Evolutionary conservation across 352 stramenopile species (phyloP).

Genomic region (Globisporangium paroecandrum): DNA sequence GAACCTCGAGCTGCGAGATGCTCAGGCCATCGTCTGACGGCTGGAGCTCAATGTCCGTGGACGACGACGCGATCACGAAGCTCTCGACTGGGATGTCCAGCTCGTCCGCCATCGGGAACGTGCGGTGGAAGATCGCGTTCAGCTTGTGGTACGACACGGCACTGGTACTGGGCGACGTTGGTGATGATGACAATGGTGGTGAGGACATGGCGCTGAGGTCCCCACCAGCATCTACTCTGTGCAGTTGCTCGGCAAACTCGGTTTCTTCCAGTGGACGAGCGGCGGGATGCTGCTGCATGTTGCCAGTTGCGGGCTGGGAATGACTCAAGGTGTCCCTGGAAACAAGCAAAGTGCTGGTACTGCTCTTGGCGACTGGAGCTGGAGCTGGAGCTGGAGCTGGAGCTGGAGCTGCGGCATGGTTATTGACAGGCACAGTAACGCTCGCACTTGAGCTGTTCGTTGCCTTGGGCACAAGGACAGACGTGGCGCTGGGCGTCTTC

Average conservation of each 20-base stretch:
- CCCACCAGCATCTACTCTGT: neutral
- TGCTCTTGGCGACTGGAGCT: neutral
- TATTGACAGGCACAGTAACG: neutral
- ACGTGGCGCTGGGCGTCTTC: neutral
- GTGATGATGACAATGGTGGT: neutral
- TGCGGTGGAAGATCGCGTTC: constrained; percentile 53
- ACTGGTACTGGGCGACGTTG: neutral
- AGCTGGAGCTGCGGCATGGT: neutral
- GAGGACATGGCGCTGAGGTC: neutral
- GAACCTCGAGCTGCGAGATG: constrained; percentile 77
- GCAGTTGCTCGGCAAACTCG: neutral
- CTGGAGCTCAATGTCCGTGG: constrained; percentile 39
- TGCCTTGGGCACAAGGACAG: neutral
- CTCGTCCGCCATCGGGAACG: constrained; percentile 68
- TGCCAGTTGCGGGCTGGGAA: neutral
- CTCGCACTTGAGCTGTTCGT: neutral
- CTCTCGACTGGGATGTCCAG: constrained; percentile 72
- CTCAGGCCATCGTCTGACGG: constrained; percentile 51
- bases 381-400: neutral
- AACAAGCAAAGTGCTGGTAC: neutral
- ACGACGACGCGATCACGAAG: constrained; percentile 66
- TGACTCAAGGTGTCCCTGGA: neutral
- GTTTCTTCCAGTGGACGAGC: neutral
- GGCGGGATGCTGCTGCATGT: neutral
- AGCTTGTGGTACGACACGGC: constrained; percentile 43